Conservation (phyloP, 2,329 filamentous ascomycete species). For the Eutypa lata region DNA sequence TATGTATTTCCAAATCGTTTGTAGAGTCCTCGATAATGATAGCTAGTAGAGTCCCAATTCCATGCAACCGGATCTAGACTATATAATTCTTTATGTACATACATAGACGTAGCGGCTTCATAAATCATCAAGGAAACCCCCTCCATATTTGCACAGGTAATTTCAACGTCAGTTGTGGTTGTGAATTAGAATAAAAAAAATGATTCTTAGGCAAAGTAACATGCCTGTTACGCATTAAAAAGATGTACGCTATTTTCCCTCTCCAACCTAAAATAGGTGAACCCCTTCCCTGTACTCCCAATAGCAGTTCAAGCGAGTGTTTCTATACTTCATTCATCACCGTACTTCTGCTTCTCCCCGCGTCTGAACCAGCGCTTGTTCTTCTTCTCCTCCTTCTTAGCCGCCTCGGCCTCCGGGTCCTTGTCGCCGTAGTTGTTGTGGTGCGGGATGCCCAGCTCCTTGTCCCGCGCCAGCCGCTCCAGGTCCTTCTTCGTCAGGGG, state of each 20-base stretch:
- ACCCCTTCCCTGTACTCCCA: no score
- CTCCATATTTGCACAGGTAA: no score
- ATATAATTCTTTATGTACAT: no score
- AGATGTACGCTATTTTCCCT: not conserved
- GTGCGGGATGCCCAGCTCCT: conserved; percentile 54
- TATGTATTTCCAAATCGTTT: no score
- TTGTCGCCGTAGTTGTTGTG: conserved; percentile 56
- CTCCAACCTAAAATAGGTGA: not conserved
- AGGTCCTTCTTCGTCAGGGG: conserved; percentile 56
- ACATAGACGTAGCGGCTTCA: no score
- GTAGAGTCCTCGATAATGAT: no score
- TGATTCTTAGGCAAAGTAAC: not conserved
- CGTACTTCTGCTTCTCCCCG: conserved; percentile 12
- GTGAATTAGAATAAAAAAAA: not conserved
- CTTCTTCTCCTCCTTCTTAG: conserved; percentile 26
- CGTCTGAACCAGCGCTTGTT: conserved; percentile 9
- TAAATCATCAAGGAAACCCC: no score
- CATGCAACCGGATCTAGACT: no score
- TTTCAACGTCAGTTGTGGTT: no score
- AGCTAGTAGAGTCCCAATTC: no score
- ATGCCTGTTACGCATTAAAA: not conserved
- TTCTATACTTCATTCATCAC: not conserved
- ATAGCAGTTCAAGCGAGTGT: no score
- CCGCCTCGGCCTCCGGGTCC: conserved; percentile 42
- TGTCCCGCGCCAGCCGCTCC: conserved; percentile 48